Evolutionary conservation across 169 alveolate species (phyloP).

Genomic region (Eimeria brunetti): DNA sequence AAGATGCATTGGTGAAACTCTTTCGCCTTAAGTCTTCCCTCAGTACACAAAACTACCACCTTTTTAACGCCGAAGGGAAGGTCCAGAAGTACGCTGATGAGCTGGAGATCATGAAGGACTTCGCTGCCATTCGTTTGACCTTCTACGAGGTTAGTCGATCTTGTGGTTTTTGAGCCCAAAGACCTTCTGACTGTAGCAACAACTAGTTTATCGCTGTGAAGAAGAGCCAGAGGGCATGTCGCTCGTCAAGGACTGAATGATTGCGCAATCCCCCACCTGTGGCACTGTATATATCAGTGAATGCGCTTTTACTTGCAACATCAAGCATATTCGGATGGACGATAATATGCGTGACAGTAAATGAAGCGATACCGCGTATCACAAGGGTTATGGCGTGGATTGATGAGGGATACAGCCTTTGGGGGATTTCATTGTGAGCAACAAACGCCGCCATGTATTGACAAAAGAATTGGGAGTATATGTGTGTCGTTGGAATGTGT

Average conservation of each 20-base stretch:
- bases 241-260: neutral
- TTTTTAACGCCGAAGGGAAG: constrained; percentile 95
- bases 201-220: neutral
- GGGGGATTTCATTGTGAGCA: constrained; percentile 88
- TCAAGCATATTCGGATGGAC: neutral
- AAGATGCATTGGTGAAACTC: constrained; percentile 95
- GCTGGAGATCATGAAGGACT: constrained; percentile 95
- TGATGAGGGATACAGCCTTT: constrained; percentile 75
- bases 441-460: constrained; percentile 24
- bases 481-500: neutral
- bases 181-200: neutral
- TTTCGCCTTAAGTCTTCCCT: constrained; percentile 92
- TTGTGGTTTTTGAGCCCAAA: constrained; percentile 15
- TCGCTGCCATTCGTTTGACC: constrained; percentile 94
- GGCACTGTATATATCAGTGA: neutral
- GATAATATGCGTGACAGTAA: neutral
- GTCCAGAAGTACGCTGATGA: constrained; percentile 93
- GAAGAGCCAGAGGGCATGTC: neutral
- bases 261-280: neutral
- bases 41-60: constrained; percentile 95
- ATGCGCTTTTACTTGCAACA: neutral
- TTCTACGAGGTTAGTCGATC: constrained; percentile 92
- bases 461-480: neutral
- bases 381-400: neutral
- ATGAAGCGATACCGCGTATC: neutral